phyloP scores from a whole-genome alignment of 768 basidiomycete species.

The Amanita brunnescens region DNA sequence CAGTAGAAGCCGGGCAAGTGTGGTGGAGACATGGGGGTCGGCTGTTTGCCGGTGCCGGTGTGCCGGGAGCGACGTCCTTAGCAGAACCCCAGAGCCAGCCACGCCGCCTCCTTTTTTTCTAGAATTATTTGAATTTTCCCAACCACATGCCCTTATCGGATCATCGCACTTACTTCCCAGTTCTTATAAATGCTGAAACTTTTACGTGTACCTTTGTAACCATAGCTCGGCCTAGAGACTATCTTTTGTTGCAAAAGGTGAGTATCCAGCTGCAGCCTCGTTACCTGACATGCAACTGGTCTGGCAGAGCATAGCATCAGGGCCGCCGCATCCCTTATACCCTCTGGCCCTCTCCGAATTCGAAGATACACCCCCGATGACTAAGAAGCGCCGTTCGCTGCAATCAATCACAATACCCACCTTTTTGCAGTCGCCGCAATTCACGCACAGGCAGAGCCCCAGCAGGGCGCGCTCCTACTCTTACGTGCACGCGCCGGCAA shows the following conservation, averaged over 20 bases:
- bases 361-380: neutral
- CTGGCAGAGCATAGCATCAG: neutral
- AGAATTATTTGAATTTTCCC: neutral
- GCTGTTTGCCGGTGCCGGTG: neutral
- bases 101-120: neutral
- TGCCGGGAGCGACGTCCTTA: too few species aligned
- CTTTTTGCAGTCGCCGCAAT: neutral
- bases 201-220: neutral
- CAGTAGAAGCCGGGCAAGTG: neutral
- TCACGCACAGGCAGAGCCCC: neutral
- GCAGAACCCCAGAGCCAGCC: neutral
- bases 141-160: neutral
- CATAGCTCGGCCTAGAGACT: neutral
- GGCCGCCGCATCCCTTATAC: conserved; percentile 1
- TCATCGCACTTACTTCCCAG: too few species aligned
- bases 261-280: neutral
- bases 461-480: neutral
- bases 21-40: neutral
- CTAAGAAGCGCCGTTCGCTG: conserved; percentile 3
- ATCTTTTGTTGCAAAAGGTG: neutral
- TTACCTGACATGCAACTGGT: neutral
- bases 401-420: conserved; percentile 1
- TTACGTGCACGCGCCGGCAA: neutral
- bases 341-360: neutral
- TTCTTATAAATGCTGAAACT: neutral